Evolutionary conservation across 768 basidiomycete species (phyloP), one percentile per base, ranked within the genome.

Genomic region (Suillus subalutaceus): DNA sequence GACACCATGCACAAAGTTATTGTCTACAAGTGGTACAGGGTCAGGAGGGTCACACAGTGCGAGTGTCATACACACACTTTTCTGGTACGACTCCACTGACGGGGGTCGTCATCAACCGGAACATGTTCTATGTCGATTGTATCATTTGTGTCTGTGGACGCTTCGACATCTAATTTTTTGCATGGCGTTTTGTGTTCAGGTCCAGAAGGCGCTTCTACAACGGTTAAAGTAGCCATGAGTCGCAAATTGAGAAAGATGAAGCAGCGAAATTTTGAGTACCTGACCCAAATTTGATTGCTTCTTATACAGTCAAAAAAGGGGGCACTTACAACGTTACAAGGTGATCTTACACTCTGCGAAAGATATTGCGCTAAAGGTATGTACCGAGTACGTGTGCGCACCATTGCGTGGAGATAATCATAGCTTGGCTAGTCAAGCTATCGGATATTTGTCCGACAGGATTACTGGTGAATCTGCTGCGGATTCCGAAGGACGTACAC

Each of bases 41-140:
- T 20, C 20, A 63, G 37, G 12, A n/a, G 4, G 1, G 10, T 38
- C 4, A 50, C 52, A 52, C 3, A 18, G 35, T 18, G 26, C 40
- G 16, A 26, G 6, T 30, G 26, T 30, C 18, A 20, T 59, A 41
- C 37, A 68, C 77, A 37, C 62, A 85, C 89, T 82, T 91, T 90
- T 69, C 86, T 82, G 37, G 81, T 61, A 35, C 70, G 65, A 10
- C 85, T 83, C 89, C 89, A 91, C 66, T 78, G 71, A 61, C 88
- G 83, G 13, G 89, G 90, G 73, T 90, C 89, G 67, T 90, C 83
- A 16, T 77, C 70, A n/a, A 90, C 88, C 4, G 67, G 63, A 59
- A 72, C 73, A 46, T 78, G 75, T 35, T 81, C 80, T 60, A 81
- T 79, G 67, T 80, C 79, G 44, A 53, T 32, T 35, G 55, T 53